These are phyloP conservation scores for Musa troglodytarum DNA, from an alignment of 176 grass and related monocot genomes.

Conservation along the genomic window DNA sequence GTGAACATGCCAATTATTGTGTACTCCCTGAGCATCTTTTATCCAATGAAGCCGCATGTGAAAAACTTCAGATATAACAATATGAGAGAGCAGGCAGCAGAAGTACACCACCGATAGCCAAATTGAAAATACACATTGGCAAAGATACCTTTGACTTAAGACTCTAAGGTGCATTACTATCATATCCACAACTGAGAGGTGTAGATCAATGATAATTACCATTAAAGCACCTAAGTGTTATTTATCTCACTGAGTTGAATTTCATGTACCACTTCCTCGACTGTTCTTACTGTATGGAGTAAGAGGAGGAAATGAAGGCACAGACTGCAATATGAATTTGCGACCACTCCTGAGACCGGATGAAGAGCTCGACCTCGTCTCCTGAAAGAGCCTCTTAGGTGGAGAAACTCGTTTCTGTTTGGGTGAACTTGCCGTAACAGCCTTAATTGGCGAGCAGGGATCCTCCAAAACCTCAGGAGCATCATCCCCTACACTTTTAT, in stretches of 20 bases:
- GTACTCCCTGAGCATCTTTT: not conserved
- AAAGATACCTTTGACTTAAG: not conserved
- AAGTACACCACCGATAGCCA: not conserved
- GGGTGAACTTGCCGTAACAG: constrained; percentile 18
- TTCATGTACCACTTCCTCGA: constrained; percentile 8
- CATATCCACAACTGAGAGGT: not conserved
- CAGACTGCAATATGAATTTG: constrained; percentile 28
- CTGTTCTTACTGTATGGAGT: constrained; percentile 23
- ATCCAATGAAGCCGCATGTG: not conserved
- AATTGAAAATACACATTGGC: not conserved
- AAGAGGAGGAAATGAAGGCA: constrained; percentile 30
- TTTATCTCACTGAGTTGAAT: not conserved
- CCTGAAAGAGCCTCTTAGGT: constrained; percentile 9
- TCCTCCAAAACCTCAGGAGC: constrained; percentile 9
- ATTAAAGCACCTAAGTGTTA: not conserved
- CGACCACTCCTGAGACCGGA: constrained; percentile 11
- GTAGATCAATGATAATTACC: not conserved
- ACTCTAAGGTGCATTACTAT: not conserved
- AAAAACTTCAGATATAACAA: not conserved
- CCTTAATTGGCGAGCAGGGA: not conserved
- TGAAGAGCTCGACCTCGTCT: constrained; percentile 14
- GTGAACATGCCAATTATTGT: not conserved
- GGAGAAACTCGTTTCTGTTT: constrained; percentile 26
- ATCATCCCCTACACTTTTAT: constrained; percentile 4
- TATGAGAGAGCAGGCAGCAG: not conserved